phyloP scores from a whole-genome alignment of 208 protist genomes.

The Leishmania lainsoni region DNA sequence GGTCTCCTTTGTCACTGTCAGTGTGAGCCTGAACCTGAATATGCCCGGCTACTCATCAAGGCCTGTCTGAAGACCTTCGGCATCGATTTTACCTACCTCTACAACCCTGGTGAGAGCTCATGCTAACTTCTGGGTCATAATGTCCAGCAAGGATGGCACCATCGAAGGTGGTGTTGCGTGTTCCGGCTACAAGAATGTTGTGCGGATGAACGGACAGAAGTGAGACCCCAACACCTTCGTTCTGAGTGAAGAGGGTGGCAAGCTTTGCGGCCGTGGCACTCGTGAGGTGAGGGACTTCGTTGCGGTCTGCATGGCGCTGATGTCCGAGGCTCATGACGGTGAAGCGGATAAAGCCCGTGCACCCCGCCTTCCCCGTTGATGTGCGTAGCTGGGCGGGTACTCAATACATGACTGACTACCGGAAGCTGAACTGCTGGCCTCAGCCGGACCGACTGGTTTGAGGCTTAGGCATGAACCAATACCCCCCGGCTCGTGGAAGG shows the following conservation, averaged over 20 bases:
- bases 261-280: conserved; percentile 58
- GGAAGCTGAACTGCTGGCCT: conserved; percentile 48
- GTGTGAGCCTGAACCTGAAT: conserved; percentile 43
- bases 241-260: conserved; percentile 53
- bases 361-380: conserved; percentile 61
- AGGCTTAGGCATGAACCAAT: conserved; percentile 40
- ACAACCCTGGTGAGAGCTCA: conserved; percentile 44
- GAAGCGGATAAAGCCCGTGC: conserved; percentile 52
- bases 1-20: conserved; percentile 56
- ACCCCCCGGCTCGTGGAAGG: conserved; percentile 25
- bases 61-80: conserved; percentile 34
- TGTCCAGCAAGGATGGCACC: conserved; percentile 41
- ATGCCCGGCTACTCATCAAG: conserved; percentile 46
- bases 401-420: conserved; percentile 35
- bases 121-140: conserved; percentile 62
- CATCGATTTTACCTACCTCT: conserved; percentile 39
- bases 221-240: conserved; percentile 62
- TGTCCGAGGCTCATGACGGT: conserved; percentile 41
- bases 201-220: conserved; percentile 59
- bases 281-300: conserved; percentile 72
- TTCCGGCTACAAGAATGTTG: conserved; percentile 62
- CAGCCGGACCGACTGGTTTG: conserved; percentile 32
- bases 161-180: conserved; percentile 57
- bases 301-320: conserved; percentile 46
- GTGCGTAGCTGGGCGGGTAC: conserved; percentile 46